Percentiles rank a stretch among this genome's conserved stretches.
These are phyloP conservation scores for Castanospermum australe DNA, from an alignment of 306 rosid species.

Conservation along the genomic window DNA sequence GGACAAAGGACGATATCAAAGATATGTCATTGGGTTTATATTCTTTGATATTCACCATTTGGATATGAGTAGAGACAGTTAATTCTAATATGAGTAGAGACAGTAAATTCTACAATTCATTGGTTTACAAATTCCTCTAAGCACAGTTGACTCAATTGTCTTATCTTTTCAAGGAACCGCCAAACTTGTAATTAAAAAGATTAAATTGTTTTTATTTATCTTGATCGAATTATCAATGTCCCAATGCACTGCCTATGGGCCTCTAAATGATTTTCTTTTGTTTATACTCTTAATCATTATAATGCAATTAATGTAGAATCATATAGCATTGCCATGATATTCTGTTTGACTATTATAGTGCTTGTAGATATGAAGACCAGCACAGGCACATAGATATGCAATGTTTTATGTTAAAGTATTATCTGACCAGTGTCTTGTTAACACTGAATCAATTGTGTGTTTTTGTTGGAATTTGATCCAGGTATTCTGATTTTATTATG, in stretches of 20 bases:
- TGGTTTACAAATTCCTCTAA: no score
- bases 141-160: no score
- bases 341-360: not conserved
- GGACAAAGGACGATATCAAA: not conserved
- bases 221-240: not conserved
- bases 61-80: no score
- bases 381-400: not conserved
- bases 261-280: not conserved
- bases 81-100: no score
- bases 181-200: not conserved
- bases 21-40: not conserved
- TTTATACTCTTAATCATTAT: not conserved
- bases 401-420: not conserved
- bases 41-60: not conserved
- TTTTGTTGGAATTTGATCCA: conserved; percentile 34
- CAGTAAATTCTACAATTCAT: no score
- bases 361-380: not conserved
- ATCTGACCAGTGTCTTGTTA: not conserved
- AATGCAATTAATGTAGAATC: not conserved
- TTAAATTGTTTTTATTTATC: not conserved
- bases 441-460: not conserved
- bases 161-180: no score
- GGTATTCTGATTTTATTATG: conserved; percentile 94
- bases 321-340: not conserved
- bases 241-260: not conserved